phyloP scores from a whole-genome alignment of 805 yeast species.

The Vanderwaltozyma yarrowii region DNA sequence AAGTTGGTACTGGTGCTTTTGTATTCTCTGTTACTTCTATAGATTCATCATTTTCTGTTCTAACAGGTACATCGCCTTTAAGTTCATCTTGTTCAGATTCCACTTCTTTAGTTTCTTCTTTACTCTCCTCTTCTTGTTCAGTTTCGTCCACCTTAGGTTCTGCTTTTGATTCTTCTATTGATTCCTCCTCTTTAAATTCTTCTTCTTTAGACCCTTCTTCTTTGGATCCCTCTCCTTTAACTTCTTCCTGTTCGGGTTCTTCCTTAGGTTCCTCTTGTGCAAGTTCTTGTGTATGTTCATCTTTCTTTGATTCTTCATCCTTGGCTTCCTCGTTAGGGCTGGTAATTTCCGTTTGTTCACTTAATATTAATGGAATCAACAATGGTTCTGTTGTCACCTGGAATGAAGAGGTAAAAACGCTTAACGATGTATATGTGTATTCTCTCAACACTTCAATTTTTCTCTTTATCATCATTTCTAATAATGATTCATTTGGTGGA shows the following conservation, averaged over 20 bases:
- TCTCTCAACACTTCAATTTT: constrained; percentile 80
- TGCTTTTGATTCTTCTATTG: not conserved
- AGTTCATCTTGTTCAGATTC: not conserved
- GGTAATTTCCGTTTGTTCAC: not conserved
- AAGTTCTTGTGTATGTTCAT: not conserved
- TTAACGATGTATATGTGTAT: constrained; percentile 29
- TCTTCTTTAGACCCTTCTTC: not conserved
- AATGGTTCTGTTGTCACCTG: constrained; percentile 4
- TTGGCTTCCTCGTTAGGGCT: not conserved
- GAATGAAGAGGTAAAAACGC: constrained; percentile 16
- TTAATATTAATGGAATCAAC: not conserved
- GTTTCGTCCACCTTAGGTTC: not conserved
- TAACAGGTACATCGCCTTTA: constrained; percentile 2
- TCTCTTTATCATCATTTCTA: constrained; percentile 43
- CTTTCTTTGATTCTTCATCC: not conserved
- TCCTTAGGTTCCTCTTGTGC: not conserved
- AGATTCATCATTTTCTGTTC: constrained; percentile 20
- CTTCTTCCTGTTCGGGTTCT: not conserved
- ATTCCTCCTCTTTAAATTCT: too few species aligned
- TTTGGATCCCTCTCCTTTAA: too few species aligned
- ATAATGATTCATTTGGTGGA: constrained; percentile 12
- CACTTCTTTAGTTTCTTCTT: too few species aligned
- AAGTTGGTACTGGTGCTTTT: not conserved
- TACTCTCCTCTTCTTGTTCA: not conserved
- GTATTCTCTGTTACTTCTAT: constrained; percentile 7